Percentiles rank a stretch among this genome's conserved stretches.
Conservation (phyloP, 164 flowering plant species). For the Vitis rupestris region DNA sequence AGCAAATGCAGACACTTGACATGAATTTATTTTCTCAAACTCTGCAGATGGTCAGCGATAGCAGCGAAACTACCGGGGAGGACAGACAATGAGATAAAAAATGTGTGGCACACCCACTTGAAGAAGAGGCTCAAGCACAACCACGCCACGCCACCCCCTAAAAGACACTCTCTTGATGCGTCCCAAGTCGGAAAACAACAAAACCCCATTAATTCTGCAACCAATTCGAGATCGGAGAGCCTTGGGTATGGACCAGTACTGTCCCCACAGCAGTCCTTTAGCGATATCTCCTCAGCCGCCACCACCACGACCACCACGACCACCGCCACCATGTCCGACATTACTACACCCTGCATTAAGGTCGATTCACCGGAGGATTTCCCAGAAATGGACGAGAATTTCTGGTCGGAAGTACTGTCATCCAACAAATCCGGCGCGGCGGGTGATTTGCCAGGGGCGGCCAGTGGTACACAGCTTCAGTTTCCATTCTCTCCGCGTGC, state of each 20-base stretch:
- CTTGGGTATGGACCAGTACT: background rate
- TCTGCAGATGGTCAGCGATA: slow-evolving; percentile 56
- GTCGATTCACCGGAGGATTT: slow-evolving; percentile 12
- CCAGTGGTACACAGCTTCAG: background rate
- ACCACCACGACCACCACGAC: background rate
- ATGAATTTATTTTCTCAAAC: background rate
- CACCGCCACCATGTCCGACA: background rate
- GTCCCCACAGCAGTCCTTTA: slow-evolving; percentile 23
- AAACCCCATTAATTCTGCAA: background rate
- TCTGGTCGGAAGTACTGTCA: slow-evolving; percentile 35
- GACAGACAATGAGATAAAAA: slow-evolving; percentile 59
- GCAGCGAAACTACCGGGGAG: slow-evolving; percentile 57
- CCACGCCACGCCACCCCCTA: background rate
- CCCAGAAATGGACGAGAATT: slow-evolving; percentile 33
- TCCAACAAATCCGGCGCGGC: slow-evolving; percentile 13
- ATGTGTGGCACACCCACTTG: slow-evolving; percentile 61
- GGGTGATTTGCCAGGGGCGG: slow-evolving; percentile 1
- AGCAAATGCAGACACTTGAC: too few species aligned
- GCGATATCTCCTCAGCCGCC: slow-evolving; percentile 21
- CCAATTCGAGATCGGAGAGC: background rate
- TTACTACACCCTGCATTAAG: background rate
- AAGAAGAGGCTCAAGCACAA: slow-evolving; percentile 33
- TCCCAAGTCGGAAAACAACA: slow-evolving; percentile 3
- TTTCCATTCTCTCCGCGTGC: slow-evolving; percentile 9
- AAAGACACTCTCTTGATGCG: background rate